Evolutionary conservation across 805 yeast species (phyloP).

Genomic region (Suhomyces sp.): DNA sequence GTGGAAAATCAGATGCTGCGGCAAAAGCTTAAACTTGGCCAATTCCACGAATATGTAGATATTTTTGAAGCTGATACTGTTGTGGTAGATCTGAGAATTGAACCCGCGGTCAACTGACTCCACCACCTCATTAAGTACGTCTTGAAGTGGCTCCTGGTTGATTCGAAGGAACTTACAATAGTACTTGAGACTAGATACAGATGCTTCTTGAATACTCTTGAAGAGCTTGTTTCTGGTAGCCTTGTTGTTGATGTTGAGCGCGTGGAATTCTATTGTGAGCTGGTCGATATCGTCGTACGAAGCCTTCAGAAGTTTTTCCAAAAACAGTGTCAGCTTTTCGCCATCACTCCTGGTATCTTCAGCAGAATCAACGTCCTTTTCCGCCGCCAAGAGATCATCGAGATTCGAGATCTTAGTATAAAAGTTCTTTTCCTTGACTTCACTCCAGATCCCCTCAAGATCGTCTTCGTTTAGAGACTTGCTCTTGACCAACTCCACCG

Average conservation of each 20-base stretch:
- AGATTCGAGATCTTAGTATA: slow-evolving; percentile 54
- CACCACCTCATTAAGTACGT: slow-evolving; percentile 51
- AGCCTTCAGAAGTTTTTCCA: slow-evolving; percentile 41
- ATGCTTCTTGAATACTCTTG: slow-evolving; percentile 50
- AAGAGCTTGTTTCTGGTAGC: slow-evolving; percentile 64
- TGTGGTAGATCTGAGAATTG: slow-evolving; percentile 53
- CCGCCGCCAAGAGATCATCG: slow-evolving; percentile 20
- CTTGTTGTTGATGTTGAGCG: slow-evolving; percentile 57
- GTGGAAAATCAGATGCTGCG: slow-evolving; percentile 69
- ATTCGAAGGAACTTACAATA: slow-evolving; percentile 71
- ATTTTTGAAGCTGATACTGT: slow-evolving; percentile 52
- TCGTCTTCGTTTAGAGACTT: slow-evolving; percentile 24
- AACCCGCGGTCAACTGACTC: slow-evolving; percentile 56
- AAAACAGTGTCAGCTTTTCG: slow-evolving; percentile 42
- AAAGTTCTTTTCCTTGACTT: slow-evolving; percentile 60
- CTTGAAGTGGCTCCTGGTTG: slow-evolving; percentile 47
- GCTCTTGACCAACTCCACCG: slow-evolving; percentile 21
- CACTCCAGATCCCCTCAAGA: slow-evolving; percentile 53
- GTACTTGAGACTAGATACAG: slow-evolving; percentile 45
- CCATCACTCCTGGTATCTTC: slow-evolving; percentile 23
- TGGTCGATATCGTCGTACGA: slow-evolving; percentile 49
- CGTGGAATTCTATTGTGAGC: slow-evolving; percentile 48
- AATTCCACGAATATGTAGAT: slow-evolving; percentile 69
- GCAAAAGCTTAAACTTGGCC: slow-evolving; percentile 71
- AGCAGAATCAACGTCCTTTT: neutral